Conservation (phyloP, 768 basidiomycete species). For the Baorangia bicolor region DNA sequence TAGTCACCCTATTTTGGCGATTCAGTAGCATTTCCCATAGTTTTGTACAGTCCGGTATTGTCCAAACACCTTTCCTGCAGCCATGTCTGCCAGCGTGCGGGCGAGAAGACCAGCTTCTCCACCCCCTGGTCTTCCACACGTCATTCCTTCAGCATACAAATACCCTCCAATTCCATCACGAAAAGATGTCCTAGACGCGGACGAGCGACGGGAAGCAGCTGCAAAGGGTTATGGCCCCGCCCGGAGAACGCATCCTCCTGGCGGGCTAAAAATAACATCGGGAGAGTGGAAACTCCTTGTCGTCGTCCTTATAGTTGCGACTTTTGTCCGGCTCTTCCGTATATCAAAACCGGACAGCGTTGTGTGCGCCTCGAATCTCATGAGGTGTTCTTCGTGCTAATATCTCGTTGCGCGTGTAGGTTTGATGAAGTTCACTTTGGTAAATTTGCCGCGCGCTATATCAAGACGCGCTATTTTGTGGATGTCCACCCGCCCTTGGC, state of each 20-base stretch:
- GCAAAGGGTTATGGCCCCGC: conserved; percentile 61
- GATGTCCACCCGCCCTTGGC: conserved; percentile 98
- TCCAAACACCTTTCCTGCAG: conserved; percentile 5
- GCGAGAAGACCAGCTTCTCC: conserved; percentile 70
- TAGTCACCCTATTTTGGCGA: neutral
- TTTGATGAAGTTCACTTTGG: conserved; percentile 99
- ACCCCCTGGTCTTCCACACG: conserved; percentile 45
- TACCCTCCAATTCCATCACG: conserved; percentile 55
- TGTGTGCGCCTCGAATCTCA: conserved; percentile 59
- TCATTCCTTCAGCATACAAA: conserved; percentile 40
- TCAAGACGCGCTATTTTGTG: conserved; percentile 87
- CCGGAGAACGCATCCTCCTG: conserved; percentile 46
- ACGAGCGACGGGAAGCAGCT: conserved; percentile 66
- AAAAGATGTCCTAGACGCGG: conserved; percentile 71
- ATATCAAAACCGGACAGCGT: conserved; percentile 87
- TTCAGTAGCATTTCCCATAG: neutral
- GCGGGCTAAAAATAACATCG: conserved; percentile 61
- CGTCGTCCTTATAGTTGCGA: conserved; percentile 64
- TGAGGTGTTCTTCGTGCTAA: neutral
- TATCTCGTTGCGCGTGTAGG: conserved; percentile 38
- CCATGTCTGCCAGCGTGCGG: conserved; percentile 53
- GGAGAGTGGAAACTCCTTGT: conserved; percentile 80
- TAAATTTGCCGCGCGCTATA: conserved; percentile 92
- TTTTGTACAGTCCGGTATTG: conserved; percentile 25
- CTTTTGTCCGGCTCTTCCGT: conserved; percentile 81